Evolutionary conservation across 2,329 filamentous ascomycete species (phyloP).

Genomic region (Arthrobotrys entomopaga): DNA sequence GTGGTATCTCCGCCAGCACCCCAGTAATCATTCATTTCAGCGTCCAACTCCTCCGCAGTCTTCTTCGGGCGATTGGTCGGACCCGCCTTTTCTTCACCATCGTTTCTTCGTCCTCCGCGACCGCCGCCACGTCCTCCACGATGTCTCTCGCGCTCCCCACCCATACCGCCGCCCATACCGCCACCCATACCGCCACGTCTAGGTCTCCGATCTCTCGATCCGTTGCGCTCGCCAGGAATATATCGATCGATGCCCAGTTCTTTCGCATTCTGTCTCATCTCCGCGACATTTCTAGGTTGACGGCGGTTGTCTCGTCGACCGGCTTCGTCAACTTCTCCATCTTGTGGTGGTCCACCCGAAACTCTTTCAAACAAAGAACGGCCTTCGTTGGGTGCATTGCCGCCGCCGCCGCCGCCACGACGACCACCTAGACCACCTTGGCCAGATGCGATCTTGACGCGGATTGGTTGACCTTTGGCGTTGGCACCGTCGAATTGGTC

Average conservation of each 20-base stretch:
- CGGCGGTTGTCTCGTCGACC: constrained; percentile 56
- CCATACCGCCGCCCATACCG: constrained; percentile 61
- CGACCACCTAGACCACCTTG: constrained; percentile 61
- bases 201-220: constrained; percentile 60
- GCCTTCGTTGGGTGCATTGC: constrained; percentile 66
- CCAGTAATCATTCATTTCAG: constrained; percentile 98
- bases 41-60: constrained; percentile 90
- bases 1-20: constrained; percentile 59
- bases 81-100: constrained; percentile 60
- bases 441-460: constrained; percentile 65
- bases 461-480: constrained; percentile 72
- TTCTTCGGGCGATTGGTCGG: constrained; percentile 75
- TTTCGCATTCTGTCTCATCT: constrained; percentile 62
- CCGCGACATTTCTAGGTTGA: constrained; percentile 57
- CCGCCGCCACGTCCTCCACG: constrained; percentile 61
- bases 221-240: constrained; percentile 70
- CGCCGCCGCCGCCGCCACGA: constrained; percentile 65
- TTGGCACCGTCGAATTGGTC: constrained; percentile 88
- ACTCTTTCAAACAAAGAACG: constrained; percentile 75
- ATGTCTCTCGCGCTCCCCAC: constrained; percentile 66
- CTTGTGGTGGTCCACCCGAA: constrained; percentile 64
- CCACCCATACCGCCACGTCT: constrained; percentile 62
- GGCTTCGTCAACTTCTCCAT: constrained; percentile 61
- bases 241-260: constrained; percentile 80
- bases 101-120: constrained; percentile 24